Evolutionary conservation across 495 filamentous ascomycete species (phyloP).

Genomic region (Penicillium goetzii): DNA sequence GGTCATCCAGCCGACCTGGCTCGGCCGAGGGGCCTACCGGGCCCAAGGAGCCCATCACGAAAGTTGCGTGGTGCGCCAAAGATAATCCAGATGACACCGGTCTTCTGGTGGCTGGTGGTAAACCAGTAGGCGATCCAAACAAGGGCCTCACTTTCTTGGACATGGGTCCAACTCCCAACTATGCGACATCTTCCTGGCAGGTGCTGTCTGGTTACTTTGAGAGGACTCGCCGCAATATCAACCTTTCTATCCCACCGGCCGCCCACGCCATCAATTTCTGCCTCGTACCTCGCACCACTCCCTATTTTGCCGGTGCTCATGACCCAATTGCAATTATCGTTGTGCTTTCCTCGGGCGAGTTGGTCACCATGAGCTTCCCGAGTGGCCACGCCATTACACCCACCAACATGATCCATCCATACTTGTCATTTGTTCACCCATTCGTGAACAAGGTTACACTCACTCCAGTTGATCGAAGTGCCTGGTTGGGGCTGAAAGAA

Average conservation of each 20-base stretch:
- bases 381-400: conserved; percentile 87
- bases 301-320: conserved; percentile 83
- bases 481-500: conserved; percentile 90
- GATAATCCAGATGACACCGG: conserved; percentile 91
- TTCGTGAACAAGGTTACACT: conserved; percentile 73
- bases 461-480: conserved; percentile 69
- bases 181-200: conserved; percentile 88
- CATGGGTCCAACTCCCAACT: conserved; percentile 84
- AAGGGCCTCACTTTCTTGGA: conserved; percentile 88
- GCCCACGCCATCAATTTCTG: conserved; percentile 80
- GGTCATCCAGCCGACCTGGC: conserved; percentile 47
- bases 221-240: conserved; percentile 64
- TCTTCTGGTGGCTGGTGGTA: conserved; percentile 82
- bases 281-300: conserved; percentile 76
- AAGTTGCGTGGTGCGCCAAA: conserved; percentile 88
- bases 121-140: conserved; percentile 59
- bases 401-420: conserved; percentile 86
- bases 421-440: conserved; percentile 82
- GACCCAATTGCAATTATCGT: conserved; percentile 86
- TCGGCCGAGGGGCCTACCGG: conserved; percentile 50
- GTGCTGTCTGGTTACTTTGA: conserved; percentile 76
- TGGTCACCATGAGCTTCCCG: conserved; percentile 87
- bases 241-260: conserved; percentile 80
- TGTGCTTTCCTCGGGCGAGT: conserved; percentile 80
- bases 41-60: conserved; percentile 70